phyloP scores from a whole-genome alignment of 129 eudicot species.

The Deinandra increscens region DNA sequence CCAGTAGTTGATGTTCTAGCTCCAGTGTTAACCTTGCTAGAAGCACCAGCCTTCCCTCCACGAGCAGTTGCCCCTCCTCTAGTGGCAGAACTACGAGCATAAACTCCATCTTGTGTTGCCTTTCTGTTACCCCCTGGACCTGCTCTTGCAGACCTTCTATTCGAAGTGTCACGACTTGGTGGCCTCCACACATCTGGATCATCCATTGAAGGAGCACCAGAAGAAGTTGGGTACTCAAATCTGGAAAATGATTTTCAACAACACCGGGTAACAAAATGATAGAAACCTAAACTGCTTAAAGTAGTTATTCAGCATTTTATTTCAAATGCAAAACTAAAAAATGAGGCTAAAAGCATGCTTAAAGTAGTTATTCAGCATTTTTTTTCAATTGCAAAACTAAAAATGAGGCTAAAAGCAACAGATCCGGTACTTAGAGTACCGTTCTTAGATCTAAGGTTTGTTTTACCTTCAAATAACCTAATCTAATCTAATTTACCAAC shows the following conservation, averaged over 20 bases:
- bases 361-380: neutral
- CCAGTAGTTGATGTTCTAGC: conserved; percentile 68
- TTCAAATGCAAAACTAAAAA: too few relatives aligned
- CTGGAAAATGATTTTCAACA: conserved; percentile 6
- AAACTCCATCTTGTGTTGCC: conserved; percentile 73
- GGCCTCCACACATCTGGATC: conserved; percentile 99
- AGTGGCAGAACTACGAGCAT: conserved; percentile 69
- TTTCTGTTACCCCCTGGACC: conserved; percentile 70
- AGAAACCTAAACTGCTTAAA: neutral
- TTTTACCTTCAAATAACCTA: neutral
- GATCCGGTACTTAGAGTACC: neutral
- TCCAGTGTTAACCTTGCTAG: conserved; percentile 64
- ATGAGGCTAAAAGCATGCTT: too few relatives aligned
- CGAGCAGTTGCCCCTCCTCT: conserved; percentile 69
- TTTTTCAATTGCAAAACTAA: conserved; percentile 8
- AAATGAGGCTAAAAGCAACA: conserved; percentile 9
- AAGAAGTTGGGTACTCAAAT: conserved; percentile 82
- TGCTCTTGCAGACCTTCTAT: conserved; percentile 69
- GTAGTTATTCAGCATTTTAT: too few relatives aligned
- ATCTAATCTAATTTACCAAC: conserved; percentile 9
- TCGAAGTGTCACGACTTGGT: conserved; percentile 76
- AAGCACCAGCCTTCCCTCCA: conserved; percentile 71
- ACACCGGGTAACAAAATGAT: neutral
- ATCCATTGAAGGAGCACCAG: conserved; percentile 70
- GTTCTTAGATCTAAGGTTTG: conserved; percentile 2